A percentile compares a stretch with the other conserved stretches of the same genome.
These are phyloP conservation scores for Plectranthus barbatus DNA, from an alignment of 257 asterid genomes.

Conservation along the genomic window DNA sequence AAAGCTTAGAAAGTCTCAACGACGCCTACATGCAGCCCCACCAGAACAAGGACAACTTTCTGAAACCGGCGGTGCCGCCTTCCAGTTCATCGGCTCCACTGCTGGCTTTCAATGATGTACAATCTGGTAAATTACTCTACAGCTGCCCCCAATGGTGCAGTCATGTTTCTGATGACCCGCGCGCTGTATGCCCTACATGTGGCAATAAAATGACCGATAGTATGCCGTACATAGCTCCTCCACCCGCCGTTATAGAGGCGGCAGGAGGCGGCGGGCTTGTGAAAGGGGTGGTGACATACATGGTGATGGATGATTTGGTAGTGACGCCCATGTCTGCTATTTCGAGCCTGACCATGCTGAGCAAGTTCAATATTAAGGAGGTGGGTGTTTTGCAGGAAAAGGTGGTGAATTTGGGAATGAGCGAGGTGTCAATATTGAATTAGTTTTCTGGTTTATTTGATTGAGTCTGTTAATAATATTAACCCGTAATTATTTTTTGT, in stretches of 20 bases:
- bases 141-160: background rate
- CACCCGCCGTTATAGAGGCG: background rate
- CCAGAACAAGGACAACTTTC: constrained; percentile 13
- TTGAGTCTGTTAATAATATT: too few relatives aligned
- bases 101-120: background rate
- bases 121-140: background rate
- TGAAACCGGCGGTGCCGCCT: constrained; percentile 18
- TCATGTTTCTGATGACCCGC: constrained; percentile 11
- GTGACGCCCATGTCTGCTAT: constrained; percentile 30
- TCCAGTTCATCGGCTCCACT: constrained; percentile 7
- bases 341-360: constrained; percentile 22
- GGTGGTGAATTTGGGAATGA: constrained; percentile 18
- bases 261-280: constrained; percentile 26
- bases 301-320: too few relatives aligned
- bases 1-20: constrained; percentile 23
- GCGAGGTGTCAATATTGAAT: background rate
- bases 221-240: background rate
- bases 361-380: constrained; percentile 13
- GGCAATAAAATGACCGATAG: accelerated
- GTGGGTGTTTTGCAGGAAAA: constrained; percentile 24
- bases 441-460: too few relatives aligned
- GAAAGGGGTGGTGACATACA: too few relatives aligned
- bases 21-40: too few relatives aligned
- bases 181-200: constrained; percentile 18
- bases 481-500: too few relatives aligned